Evolutionary conservation across 2,329 filamentous ascomycete species (phyloP).

Genomic region (Cladobotryum protrusum): DNA sequence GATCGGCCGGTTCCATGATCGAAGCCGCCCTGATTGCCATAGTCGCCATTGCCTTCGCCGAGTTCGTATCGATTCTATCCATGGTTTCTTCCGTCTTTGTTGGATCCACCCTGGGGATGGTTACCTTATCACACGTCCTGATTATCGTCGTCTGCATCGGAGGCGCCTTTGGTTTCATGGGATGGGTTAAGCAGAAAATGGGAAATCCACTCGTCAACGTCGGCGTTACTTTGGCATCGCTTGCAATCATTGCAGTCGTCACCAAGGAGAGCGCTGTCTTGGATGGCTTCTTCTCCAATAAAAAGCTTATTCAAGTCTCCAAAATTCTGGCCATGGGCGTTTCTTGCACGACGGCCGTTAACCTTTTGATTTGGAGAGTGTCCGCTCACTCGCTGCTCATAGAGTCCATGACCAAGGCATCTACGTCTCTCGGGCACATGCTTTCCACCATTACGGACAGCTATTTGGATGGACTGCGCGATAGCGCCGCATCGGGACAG

Average conservation of each 20-base stretch:
- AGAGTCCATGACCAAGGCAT: slow-evolving; percentile 64
- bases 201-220: slow-evolving; percentile 72
- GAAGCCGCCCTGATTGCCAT: slow-evolving; percentile 70
- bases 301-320: slow-evolving; percentile 44
- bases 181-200: slow-evolving; percentile 71
- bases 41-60: slow-evolving; percentile 63
- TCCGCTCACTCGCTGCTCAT: slow-evolving; percentile 67
- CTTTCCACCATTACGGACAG: slow-evolving; percentile 69
- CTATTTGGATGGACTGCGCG: slow-evolving; percentile 73
- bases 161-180: slow-evolving; percentile 74
- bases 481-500: slow-evolving; percentile 57
- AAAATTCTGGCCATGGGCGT: slow-evolving; percentile 77
- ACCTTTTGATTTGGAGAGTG: slow-evolving; percentile 66
- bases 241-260: slow-evolving; percentile 76
- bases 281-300: slow-evolving; percentile 66
- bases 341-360: slow-evolving; percentile 60
- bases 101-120: slow-evolving; percentile 55
- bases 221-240: slow-evolving; percentile 72
- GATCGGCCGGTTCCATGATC: slow-evolving; percentile 77
- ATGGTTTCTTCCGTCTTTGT: slow-evolving; percentile 78
- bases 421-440: slow-evolving; percentile 69
- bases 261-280: slow-evolving; percentile 84
- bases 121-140: slow-evolving; percentile 66
- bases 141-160: slow-evolving; percentile 76
- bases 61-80: slow-evolving; percentile 65